phyloP scores from a whole-genome alignment of 192 early-diverging fungal genomes.

The Backusella circina region DNA sequence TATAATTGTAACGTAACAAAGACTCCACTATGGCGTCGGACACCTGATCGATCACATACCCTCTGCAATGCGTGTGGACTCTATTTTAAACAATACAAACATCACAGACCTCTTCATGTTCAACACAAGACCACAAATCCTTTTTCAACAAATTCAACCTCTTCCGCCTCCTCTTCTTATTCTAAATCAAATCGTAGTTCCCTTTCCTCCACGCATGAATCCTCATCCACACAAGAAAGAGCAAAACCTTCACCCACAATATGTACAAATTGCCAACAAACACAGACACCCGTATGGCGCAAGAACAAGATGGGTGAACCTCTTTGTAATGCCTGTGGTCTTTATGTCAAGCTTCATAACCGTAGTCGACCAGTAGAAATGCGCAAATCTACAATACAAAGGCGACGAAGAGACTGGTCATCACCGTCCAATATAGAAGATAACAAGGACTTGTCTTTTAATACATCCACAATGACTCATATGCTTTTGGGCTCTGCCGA shows the following conservation, averaged over 20 bases:
- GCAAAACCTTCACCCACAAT: neutral
- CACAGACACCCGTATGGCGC: slow-evolving; percentile 78
- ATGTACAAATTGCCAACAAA: slow-evolving; percentile 74
- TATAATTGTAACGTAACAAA: slow-evolving; percentile 73
- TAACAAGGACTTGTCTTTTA: neutral
- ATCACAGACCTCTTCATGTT: slow-evolving; percentile 60
- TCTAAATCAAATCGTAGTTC: neutral
- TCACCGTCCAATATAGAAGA: slow-evolving; percentile 15
- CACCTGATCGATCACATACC: slow-evolving; percentile 68
- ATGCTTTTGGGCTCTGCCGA: neutral
- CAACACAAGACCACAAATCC: slow-evolving; percentile 16
- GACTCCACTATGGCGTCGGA: slow-evolving; percentile 90
- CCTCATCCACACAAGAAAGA: neutral
- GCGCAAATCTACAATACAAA: slow-evolving; percentile 50
- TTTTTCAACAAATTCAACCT: neutral
- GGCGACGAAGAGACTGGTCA: slow-evolving; percentile 46
- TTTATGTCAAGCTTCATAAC: slow-evolving; percentile 51
- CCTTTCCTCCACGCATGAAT: neutral
- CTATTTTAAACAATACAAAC: slow-evolving; percentile 90
- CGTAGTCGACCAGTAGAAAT: slow-evolving; percentile 43
- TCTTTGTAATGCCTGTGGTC: slow-evolving; percentile 84
- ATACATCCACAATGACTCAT: neutral
- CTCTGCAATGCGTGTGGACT: slow-evolving; percentile 97
- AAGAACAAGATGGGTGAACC: slow-evolving; percentile 68
- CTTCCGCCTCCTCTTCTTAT: neutral